Base-by-base conservation (phyloP, 345 rosid species). In the Eucalyptus cloeziana region DNA sequence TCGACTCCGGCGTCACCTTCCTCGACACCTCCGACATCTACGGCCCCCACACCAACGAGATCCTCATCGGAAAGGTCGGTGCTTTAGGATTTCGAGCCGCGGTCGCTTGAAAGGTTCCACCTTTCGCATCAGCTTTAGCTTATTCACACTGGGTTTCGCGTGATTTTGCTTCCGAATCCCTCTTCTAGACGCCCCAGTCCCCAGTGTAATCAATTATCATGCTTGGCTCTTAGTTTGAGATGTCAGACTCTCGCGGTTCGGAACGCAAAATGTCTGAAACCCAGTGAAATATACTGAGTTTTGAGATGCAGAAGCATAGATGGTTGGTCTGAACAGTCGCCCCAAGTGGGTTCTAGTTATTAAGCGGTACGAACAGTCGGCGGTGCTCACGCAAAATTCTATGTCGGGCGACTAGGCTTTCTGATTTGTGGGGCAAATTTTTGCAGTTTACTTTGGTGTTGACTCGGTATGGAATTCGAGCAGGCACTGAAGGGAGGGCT, bases 401-500 rank as follows among this genome's bases (percentile, higher is more conserved):
- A 10, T 33, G 25, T 37, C 27, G 47, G 27, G 24, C 27, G 47
- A 21, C 83, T 76, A 76, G 83, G 47, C 47, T 76, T 76, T 76
- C 83, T 76, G 83, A 21, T 76, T 76, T 37, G 83, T 40, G 47
- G 83, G 83, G 27, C 83, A 37, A 37, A 37, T 76, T n/a, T n/a
- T 31, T 19, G 1, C 2, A 71, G 47, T 71, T 71, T 37, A 40
- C 47, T 76, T 76, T 76, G 27, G 43, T 76, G 83, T 19, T 76
- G 83, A 76, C 13, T 37, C 3, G 47, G 83, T 6, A 11, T 76
- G 83, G 25, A 76, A 76, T 40, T 76, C 19, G 83, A 76, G 45
- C 89, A 94, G 93, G 96, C 98, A 86, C 87, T 96, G 89, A 94
- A 94, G 87, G 97, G 94, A 90, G 94, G 91, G 37, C 22, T 91